These are phyloP conservation scores for Auricularia sp. DNA, from an alignment of 768 basidiomycete genomes.

Conservation along the genomic window DNA sequence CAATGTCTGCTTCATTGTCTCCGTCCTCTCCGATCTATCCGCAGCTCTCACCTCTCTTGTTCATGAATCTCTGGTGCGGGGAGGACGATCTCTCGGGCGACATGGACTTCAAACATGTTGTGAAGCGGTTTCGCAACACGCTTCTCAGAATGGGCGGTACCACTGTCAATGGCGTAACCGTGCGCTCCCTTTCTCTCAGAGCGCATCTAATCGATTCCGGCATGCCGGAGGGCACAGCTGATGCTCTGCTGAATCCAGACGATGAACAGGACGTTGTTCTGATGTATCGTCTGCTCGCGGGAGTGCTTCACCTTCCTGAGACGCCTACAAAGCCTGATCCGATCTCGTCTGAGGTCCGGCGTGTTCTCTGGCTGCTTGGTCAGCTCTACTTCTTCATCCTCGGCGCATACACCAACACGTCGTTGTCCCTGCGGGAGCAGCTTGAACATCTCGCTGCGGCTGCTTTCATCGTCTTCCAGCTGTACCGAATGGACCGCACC, in stretches of 20 bases:
- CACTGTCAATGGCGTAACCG: slow-evolving; percentile 14
- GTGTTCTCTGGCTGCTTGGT: slow-evolving; percentile 16
- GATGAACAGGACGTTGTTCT: slow-evolving; percentile 26
- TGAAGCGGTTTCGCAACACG: slow-evolving; percentile 23
- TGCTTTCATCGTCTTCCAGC: slow-evolving; percentile 17
- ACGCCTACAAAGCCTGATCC: slow-evolving; percentile 9
- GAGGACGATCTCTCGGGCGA: slow-evolving; percentile 25
- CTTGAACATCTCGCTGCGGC: slow-evolving; percentile 24
- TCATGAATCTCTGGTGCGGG: slow-evolving; percentile 23
- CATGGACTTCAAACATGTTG: slow-evolving; percentile 26
- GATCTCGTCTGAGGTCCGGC: slow-evolving; percentile 10
- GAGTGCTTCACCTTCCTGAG: slow-evolving; percentile 17
- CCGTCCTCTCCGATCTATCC: slow-evolving; percentile 16
- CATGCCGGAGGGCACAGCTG: slow-evolving; percentile 4
- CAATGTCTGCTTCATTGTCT: slow-evolving; percentile 13
- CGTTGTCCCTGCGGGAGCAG: slow-evolving; percentile 23
- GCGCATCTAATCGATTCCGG: slow-evolving; percentile 14
- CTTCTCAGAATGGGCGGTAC: slow-evolving; percentile 18
- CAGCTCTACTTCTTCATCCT: slow-evolving; percentile 16
- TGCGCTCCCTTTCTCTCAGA: slow-evolving; percentile 16
- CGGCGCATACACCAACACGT: slow-evolving; percentile 20
- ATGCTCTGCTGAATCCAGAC: slow-evolving; percentile 18
- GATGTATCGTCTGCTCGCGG: slow-evolving; percentile 16
- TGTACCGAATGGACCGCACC: slow-evolving; percentile 9
- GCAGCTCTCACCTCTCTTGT: slow-evolving; percentile 11